Evolutionary conservation across 1,284 basidiomycete species (phyloP), one percentile per base, ranked within the genome.

Genomic region (Apiotrichum domesticum): DNA sequence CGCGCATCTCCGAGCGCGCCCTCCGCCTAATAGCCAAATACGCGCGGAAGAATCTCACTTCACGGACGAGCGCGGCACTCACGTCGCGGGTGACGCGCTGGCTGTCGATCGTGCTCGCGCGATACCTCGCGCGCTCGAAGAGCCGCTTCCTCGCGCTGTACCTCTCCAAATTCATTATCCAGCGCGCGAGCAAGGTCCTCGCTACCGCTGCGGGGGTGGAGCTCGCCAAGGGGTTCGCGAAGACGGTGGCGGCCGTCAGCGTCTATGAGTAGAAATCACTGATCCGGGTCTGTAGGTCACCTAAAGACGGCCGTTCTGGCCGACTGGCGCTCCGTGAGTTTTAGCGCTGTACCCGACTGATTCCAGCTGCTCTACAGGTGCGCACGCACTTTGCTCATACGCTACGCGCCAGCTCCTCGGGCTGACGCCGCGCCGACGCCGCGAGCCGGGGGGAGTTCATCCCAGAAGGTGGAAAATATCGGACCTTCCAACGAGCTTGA

Each of bases 91-190:
- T 43, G 41, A 37, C 43, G 9, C 35, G 29, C 8, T 52, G 42
- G 42, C 33, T 52, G 29, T 35, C 34, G 7, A 14, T 52, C 34
- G 35, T 52, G 14, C 43, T 15, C 1, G 51, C 51, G 33, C 51
- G 51, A 8, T 52, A 52, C 21, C 51, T 52, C 21, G 51, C 51
- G 10, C 51, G 51, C 11, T 14, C 6, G n/a, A 33, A 32, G 8
- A 29, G 15, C n/a, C 42, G 51, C 21, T 52, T 52, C 35, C 35
- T 52, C 5, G 51, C 51, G 4, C 43, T 52, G 34, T 43, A 52
- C 35, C 11, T 43, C 6, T 14, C 10, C 3, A 35, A 42, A 7
- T 52, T 52, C 46, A 13, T 52, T n/a, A 40, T 52, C 8, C 51
- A 52, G 43, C 33, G 43, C 35, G 51, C 51, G 9, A 37, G 35